Percentiles rank a stretch among this genome's conserved stretches.
Evolutionary conservation across 1,139 yeast genomes (phyloP).

Genomic region (Meyerozyma carpophila): DNA sequence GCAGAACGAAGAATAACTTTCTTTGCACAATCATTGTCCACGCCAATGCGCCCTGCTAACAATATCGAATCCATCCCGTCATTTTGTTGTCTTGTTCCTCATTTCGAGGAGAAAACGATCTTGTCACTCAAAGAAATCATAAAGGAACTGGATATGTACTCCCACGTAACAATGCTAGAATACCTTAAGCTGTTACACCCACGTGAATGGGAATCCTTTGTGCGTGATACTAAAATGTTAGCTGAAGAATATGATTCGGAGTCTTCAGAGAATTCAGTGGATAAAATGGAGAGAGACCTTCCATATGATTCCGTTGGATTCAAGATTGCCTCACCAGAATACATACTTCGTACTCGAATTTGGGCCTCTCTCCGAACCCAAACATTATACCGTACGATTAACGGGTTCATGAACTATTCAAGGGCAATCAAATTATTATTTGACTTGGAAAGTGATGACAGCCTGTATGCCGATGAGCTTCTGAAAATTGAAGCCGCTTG

Average conservation of each 20-base stretch:
- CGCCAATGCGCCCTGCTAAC: constrained; percentile 46
- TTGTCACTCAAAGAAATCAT: constrained; percentile 44
- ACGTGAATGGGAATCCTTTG: constrained; percentile 47
- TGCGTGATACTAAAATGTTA: constrained; percentile 42
- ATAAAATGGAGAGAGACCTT: constrained; percentile 20
- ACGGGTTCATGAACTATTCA: constrained; percentile 56
- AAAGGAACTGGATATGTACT: constrained; percentile 41
- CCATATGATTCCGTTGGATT: constrained; percentile 48
- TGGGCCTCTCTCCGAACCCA: constrained; percentile 58
- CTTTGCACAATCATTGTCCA: constrained; percentile 50
- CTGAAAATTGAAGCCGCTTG: constrained; percentile 33
- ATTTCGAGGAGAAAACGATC: constrained; percentile 45
- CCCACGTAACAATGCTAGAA: constrained; percentile 47
- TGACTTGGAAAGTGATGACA: constrained; percentile 33
- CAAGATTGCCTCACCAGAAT: constrained; percentile 50
- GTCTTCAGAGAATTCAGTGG: constrained; percentile 14
- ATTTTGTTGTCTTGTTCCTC: constrained; percentile 48
- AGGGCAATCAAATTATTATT: constrained; percentile 45
- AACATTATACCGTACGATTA: constrained; percentile 48
- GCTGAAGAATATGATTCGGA: constrained; percentile 41
- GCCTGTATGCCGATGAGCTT: constrained; percentile 15
- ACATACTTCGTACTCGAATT: constrained; percentile 46
- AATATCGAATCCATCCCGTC: constrained; percentile 43
- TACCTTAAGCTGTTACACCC: constrained; percentile 48
- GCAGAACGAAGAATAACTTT: constrained; percentile 49